Percentiles rank a stretch among this genome's conserved stretches.
Conservation (phyloP, 345 rosid species). For the Eucalyptus cloeziana region DNA sequence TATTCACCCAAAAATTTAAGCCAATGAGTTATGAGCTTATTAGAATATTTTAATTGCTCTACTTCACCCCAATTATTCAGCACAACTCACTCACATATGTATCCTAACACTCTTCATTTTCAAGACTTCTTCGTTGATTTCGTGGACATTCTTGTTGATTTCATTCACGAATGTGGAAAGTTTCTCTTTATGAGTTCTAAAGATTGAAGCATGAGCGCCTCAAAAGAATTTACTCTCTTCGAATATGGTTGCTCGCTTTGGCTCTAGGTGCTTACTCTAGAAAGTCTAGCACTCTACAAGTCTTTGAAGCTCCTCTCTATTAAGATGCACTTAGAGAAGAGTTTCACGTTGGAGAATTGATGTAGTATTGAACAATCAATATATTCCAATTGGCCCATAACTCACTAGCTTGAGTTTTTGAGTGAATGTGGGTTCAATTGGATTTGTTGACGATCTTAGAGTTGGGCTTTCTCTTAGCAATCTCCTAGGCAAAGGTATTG, state of each 20-base stretch:
- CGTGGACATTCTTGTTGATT: accelerated
- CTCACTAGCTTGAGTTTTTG: background rate
- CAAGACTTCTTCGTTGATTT: background rate
- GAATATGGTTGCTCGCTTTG: background rate
- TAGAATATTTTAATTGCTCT: no score
- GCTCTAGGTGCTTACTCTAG: background rate
- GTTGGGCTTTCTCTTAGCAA: background rate
- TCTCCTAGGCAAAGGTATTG: background rate
- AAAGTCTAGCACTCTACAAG: background rate
- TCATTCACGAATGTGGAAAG: background rate
- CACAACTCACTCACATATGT: no score
- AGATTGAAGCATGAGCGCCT: background rate
- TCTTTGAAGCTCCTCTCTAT: background rate
- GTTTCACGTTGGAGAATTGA: background rate
- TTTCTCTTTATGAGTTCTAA: background rate
- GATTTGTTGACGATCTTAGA: no score
- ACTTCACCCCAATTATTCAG: no score
- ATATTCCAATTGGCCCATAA: no score
- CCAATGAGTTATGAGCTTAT: accelerated
- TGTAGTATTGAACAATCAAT: no score
- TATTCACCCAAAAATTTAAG: accelerated
- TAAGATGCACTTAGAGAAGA: background rate
- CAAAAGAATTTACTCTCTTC: accelerated
- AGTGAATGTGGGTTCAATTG: no score
- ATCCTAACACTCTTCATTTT: no score